Base-by-base conservation (phyloP, 345 rosid species). In the Boechera stricta region DNA sequence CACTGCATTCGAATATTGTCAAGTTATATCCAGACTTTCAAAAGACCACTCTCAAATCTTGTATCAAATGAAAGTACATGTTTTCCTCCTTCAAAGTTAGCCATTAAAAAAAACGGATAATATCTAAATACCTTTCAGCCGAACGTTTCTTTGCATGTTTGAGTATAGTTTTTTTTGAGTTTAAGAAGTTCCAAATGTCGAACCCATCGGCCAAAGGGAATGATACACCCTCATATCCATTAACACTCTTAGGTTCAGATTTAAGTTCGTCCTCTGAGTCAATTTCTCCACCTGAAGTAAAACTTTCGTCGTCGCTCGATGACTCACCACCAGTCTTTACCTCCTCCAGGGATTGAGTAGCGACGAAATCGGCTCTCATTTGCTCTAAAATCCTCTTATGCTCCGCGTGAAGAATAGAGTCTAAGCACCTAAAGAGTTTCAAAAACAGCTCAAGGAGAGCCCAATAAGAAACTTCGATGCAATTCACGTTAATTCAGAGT, bases 391-490 rank as follows among this genome's bases (percentile, higher is more conserved):
- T 71, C 79, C 61, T 72, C 81, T 89, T 94, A 78, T 94, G 97
- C 79, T 94, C 97, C 1, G 93, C 98, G 65, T 91, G 94, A 80
- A 94, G 87, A 71, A 94, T 88, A 4, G 97, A 88, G 67, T 92
- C 97, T 81, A 94, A 83, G 54, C 87, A 87, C 78, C 98, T 94
- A 82, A 64, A 64, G 65, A 45, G 56, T 41, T 64, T 32, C 72
- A 65, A 1, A 71, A 67, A 21, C 56, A 28, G 6, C 51, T 67
- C 36, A 52, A 49, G 7, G 54, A 42, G 52, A 64, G 10, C 26
- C 13, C 32, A 13, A 5, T 3, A 70, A 48, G 5, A 1, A 68
- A 59, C 10, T 11, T 6, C 8, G 31, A 51, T 9, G 57, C 31
- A 54, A 76, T 47, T 68, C 35, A 12, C 28, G 24, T 2, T 13